phyloP scores from a whole-genome alignment of 306 rosid species.

The Astragalus membranaceus region DNA sequence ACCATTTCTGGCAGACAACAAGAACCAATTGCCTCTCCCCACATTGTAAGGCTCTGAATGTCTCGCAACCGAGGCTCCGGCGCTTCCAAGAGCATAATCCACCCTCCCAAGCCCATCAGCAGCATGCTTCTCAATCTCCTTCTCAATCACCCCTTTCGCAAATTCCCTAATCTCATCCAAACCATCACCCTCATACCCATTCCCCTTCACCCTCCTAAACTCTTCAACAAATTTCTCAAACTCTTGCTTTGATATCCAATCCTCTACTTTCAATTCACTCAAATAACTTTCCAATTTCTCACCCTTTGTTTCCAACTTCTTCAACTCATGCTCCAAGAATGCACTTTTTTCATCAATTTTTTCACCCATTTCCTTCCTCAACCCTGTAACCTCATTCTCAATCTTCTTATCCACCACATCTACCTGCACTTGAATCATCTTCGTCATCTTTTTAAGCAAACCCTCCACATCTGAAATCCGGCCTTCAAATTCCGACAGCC shows the following conservation, averaged over 20 bases:
- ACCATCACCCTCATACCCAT: constrained; percentile 31
- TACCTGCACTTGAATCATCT: constrained; percentile 76
- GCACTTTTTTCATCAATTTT: constrained; percentile 51
- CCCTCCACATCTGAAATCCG: constrained; percentile 68
- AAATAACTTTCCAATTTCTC: constrained; percentile 54
- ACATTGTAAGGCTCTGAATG: constrained; percentile 55
- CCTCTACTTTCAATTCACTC: constrained; percentile 44
- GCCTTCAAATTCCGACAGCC: constrained; percentile 59
- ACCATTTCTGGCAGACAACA: constrained; percentile 22
- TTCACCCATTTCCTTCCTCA: constrained; percentile 48
- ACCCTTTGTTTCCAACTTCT: constrained; percentile 44
- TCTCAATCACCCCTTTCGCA: constrained; percentile 61
- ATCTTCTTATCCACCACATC: constrained; percentile 79
- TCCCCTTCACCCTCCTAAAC: constrained; percentile 37
- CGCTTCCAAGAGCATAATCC: constrained; percentile 68
- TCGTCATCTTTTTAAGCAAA: constrained; percentile 48
- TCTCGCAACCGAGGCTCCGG: constrained; percentile 62
- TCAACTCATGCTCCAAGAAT: constrained; percentile 39
- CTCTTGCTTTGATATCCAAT: constrained; percentile 71
- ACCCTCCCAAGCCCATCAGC: constrained; percentile 88
- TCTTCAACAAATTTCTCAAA: constrained; percentile 56
- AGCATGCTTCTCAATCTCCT: constrained; percentile 80
- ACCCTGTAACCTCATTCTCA: constrained; percentile 49
- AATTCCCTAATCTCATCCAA: constrained; percentile 71
- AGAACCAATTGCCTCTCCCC: constrained; percentile 50